These are phyloP conservation scores for Aspergillus pseudoterreus DNA, from an alignment of 2,329 filamentous ascomycete species.

Conservation along the genomic window DNA sequence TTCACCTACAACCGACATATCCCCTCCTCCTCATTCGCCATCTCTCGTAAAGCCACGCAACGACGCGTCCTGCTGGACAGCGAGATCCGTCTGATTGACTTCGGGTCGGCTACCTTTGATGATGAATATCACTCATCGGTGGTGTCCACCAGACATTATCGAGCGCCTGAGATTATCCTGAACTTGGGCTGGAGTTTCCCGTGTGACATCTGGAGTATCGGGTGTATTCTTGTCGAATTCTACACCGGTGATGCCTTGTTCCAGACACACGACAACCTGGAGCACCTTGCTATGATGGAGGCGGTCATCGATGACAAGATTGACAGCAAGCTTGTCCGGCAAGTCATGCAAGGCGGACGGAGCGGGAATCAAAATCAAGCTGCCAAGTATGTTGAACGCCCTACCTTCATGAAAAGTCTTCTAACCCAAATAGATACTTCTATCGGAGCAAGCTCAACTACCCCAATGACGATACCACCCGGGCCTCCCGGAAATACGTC, in stretches of 20 bases:
- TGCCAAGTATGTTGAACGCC: slow-evolving; percentile 48
- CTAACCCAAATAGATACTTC: slow-evolving; percentile 51
- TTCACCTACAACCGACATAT: slow-evolving; percentile 67
- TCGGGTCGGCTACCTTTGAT: slow-evolving; percentile 65
- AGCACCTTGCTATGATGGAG: slow-evolving; percentile 69
- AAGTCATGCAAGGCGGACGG: slow-evolving; percentile 48
- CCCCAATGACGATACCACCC: slow-evolving; percentile 60
- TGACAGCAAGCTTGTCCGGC: slow-evolving; percentile 52
- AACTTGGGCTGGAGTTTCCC: slow-evolving; percentile 66
- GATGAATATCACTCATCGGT: slow-evolving; percentile 67
- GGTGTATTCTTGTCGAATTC: slow-evolving; percentile 65
- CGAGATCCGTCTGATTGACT: slow-evolving; percentile 65
- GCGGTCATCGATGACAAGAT: slow-evolving; percentile 56
- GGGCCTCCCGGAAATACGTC: slow-evolving; percentile 63
- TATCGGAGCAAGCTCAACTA: slow-evolving; percentile 57
- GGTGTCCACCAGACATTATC: slow-evolving; percentile 64
- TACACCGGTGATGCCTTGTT: slow-evolving; percentile 66
- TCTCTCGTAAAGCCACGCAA: slow-evolving; percentile 56
- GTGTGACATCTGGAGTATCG: slow-evolving; percentile 68
- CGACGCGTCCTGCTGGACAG: slow-evolving; percentile 61
- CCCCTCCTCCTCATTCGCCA: slow-evolving; percentile 60
- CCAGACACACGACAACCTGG: slow-evolving; percentile 65
- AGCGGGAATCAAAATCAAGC: slow-evolving; percentile 51
- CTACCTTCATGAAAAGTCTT: slow-evolving; percentile 8
- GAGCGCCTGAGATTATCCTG: slow-evolving; percentile 64